Conservation (phyloP, 352 stramenopile species). For the Phytopythium cucurbitacearum region DNA sequence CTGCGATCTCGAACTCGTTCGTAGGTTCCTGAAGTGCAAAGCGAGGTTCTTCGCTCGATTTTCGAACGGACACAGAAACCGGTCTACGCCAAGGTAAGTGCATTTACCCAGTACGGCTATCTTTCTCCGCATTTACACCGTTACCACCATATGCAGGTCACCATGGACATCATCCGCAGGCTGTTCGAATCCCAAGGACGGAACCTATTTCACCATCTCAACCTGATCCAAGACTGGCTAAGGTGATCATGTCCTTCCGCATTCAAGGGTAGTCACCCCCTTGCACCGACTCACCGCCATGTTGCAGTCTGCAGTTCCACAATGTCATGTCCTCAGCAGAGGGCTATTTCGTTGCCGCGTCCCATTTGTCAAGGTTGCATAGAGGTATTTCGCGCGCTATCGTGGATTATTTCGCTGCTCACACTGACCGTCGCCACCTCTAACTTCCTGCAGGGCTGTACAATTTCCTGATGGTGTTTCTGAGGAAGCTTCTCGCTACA, state of each 20-base stretch:
- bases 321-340: conserved; percentile 31
- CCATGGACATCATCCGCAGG: conserved; percentile 17
- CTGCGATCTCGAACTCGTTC: conserved; percentile 1
- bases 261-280: too few species aligned
- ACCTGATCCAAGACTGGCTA: conserved; percentile 67
- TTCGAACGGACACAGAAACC: conserved; percentile 29
- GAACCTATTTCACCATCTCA: conserved; percentile 36
- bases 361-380: conserved; percentile 29
- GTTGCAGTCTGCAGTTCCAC: conserved; percentile 41
- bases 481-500: conserved; percentile 69
- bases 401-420: background rate
- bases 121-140: background rate
- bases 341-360: conserved; percentile 42
- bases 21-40: conserved; percentile 45
- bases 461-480: conserved; percentile 78
- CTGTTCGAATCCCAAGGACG: conserved; percentile 41
- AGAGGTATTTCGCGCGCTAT: conserved; percentile 26
- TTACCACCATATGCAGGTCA: conserved; percentile 1
- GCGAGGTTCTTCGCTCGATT: conserved; percentile 36
- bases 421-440: too few species aligned
- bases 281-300: too few species aligned
- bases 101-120: background rate
- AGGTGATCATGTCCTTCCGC: conserved; percentile 14
- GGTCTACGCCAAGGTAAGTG: conserved; percentile 21
- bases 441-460: conserved; percentile 45